Evolutionary conservation across 163 green algal species (phyloP).

Genomic region (Botryococcus braunii): DNA sequence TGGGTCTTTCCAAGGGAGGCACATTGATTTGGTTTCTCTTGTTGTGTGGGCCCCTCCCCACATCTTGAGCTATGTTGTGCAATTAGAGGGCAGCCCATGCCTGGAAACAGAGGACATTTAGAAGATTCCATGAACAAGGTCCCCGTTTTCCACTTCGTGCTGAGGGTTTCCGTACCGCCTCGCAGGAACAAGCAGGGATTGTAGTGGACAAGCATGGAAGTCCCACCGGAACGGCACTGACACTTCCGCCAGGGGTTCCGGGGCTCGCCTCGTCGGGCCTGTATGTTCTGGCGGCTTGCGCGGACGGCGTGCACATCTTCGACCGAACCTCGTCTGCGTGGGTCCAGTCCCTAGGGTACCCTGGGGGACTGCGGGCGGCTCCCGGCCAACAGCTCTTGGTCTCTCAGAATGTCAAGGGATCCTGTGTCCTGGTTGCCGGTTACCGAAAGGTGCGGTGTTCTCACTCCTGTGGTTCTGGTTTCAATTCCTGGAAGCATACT

Average conservation of each 20-base stretch:
- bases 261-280: slow-evolving; percentile 25
- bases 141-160: background rate
- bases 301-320: slow-evolving; percentile 30
- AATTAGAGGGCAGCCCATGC: no score
- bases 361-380: slow-evolving; percentile 4
- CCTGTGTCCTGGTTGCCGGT: slow-evolving; percentile 25
- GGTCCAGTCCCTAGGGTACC: slow-evolving; percentile 31
- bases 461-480: background rate
- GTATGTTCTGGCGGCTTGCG: slow-evolving; percentile 28
- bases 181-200: slow-evolving; percentile 35
- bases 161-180: background rate
- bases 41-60: no score
- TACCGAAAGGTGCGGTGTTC: slow-evolving; percentile 13
- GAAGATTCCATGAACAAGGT: no score
- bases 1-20: no score
- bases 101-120: no score
- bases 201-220: slow-evolving; percentile 23
- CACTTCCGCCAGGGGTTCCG: slow-evolving; percentile 16
- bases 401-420: slow-evolving; percentile 6
- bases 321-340: slow-evolving; percentile 14
- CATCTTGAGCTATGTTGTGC: no score
- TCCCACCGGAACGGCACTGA: slow-evolving; percentile 24
- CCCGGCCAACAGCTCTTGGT: slow-evolving; percentile 19
- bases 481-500: no score
- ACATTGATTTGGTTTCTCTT: no score